Evolutionary conservation across 176 grass and related monocot genomes (phyloP).

Genomic region (Carex cristatella): DNA sequence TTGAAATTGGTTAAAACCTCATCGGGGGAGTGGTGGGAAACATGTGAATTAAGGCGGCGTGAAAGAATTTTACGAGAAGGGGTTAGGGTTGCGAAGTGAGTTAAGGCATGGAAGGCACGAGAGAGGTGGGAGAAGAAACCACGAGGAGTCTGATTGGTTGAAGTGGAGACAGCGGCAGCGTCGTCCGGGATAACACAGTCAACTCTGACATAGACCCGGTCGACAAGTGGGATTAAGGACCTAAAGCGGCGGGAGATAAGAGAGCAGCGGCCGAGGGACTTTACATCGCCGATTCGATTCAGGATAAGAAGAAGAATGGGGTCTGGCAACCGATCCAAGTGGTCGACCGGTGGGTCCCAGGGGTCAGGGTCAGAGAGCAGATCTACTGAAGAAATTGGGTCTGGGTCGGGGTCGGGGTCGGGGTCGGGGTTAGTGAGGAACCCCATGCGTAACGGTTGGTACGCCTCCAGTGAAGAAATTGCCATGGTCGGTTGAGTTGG

Average conservation of each 20-base stretch:
- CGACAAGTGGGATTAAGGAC: constrained; percentile 63
- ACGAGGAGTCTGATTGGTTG: neutral
- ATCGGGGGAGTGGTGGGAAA: constrained; percentile 83
- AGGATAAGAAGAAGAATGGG: constrained; percentile 71
- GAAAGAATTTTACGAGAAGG: constrained; percentile 24
- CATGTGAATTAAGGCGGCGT: constrained; percentile 28
- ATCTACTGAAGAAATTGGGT: constrained; percentile 1
- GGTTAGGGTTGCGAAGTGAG: constrained; percentile 65
- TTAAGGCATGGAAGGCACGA: constrained; percentile 56
- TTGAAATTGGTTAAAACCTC: constrained; percentile 92
- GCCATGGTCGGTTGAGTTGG: neutral
- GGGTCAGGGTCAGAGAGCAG: constrained; percentile 5
- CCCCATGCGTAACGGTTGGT: constrained; percentile 19
- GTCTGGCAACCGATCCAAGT: constrained; percentile 80
- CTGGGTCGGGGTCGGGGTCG: constrained; percentile 22
- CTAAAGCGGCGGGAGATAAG: constrained; percentile 79
- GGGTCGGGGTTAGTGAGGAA: constrained; percentile 9
- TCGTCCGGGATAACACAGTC: constrained; percentile 94
- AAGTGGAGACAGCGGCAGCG: constrained; percentile 24
- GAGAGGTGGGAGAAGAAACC: constrained; percentile 22
- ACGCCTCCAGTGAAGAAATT: neutral
- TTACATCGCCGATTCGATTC: constrained; percentile 81
- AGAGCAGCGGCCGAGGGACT: constrained; percentile 80
- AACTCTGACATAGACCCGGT: constrained; percentile 70
- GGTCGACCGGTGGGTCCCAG: constrained; percentile 19